Evolutionary conservation across 139 green algal species (phyloP), one percentile per base, ranked within the genome.

Genomic region (Bryopsis sp.): DNA sequence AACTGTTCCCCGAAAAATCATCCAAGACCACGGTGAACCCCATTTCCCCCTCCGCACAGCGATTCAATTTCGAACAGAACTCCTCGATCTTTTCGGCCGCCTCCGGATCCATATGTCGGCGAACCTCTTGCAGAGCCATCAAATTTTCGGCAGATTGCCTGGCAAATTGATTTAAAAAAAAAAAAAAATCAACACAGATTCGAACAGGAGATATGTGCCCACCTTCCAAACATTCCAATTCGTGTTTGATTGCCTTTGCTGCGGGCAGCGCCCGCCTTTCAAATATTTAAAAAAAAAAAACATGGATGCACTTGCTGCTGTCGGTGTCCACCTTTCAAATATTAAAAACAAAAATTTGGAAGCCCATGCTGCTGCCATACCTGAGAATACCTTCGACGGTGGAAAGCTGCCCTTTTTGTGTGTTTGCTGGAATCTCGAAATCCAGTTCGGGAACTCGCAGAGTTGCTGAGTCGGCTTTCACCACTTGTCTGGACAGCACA

Each of bases 1-100:
- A 85, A 39, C 75, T 80, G 73, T 90, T 90, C 33, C 84, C 84
- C 2, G 77, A 67, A 0, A 77, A 73, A 54, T 90, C 84, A 43
- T 88, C 73, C 2, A 90, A 24, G 15, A 76, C 37, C 7, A 90
- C 29, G 6, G 84, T 90, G 64, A 90, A 90, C 2, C 60, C 65
- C 2, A 33, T 46, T 48, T 73, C 28, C 2, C 72, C 84, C 0
- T 36, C 39, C 4, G 71, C 71, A 48, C 80, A 86, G 0, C 31
- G 38, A 35, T 90, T 77, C 37, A 90, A 58, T 57, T 79, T 72
- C 34, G 62, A 59, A 22, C 70, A 39, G 46, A 86, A 82, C 33
- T 59, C 72, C 43, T 86, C 82, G 11, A 88, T 70, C 3, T 61
- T 68, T 2, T 50, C 76, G 2, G 82, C 81, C 28, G 68, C 73